Percentiles rank a stretch among this genome's conserved stretches.
Conservation (phyloP, 2,329 filamentous ascomycete genomes). For the Aspergillus persii region DNA sequence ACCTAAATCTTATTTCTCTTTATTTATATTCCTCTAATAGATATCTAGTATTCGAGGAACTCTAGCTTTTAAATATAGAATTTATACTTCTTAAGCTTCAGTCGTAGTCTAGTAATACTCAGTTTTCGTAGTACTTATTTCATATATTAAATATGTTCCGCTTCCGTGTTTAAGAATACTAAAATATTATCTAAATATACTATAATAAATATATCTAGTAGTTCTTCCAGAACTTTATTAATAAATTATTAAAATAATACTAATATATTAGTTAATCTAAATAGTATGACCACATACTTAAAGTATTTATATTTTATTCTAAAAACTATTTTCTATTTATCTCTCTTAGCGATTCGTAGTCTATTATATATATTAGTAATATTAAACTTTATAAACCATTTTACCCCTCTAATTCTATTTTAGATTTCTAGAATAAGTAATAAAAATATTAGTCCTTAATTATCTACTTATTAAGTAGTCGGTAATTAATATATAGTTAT, state of each 20-base stretch:
- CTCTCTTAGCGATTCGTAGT: slow-evolving; percentile 19
- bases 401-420: slow-evolving; percentile 2
- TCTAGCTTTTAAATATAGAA: not conserved
- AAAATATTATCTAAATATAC: slow-evolving; percentile 3
- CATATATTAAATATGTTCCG: not conserved
- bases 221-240: no score
- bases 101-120: not conserved
- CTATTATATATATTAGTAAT: slow-evolving; percentile 17
- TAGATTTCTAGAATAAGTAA: slow-evolving; percentile 2
- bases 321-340: slow-evolving; percentile 35
- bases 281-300: slow-evolving; percentile 32
- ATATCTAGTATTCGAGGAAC: not conserved
- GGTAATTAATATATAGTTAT: not conserved
- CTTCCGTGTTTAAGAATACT: slow-evolving; percentile 4
- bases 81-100: not conserved
- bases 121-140: slow-evolving; percentile 1
- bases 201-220: slow-evolving; percentile 1
- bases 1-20: not conserved
- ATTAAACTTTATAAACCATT: slow-evolving; percentile 14
- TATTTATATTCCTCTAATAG: not conserved
- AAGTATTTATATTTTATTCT: slow-evolving; percentile 22
- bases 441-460: slow-evolving; percentile 8
- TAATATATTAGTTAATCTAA: slow-evolving; percentile 20
- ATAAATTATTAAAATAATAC: slow-evolving; percentile 3
- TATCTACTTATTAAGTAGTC: slow-evolving; percentile 2